phyloP scores from a whole-genome alignment of 2,329 filamentous ascomycete genomes.

The Neocucurbitaria cava region DNA sequence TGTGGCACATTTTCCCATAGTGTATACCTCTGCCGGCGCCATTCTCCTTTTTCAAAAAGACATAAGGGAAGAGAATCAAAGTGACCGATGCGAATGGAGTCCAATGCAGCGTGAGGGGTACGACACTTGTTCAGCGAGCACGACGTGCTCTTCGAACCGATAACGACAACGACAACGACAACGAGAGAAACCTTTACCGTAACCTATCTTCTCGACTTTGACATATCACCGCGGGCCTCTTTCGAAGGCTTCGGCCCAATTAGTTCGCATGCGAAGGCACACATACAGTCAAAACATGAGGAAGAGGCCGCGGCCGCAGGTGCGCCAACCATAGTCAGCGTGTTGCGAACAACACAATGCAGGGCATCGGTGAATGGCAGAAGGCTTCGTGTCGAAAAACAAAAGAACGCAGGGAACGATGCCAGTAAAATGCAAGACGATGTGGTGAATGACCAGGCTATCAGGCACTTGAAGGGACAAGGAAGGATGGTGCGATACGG shows the following conservation, averaged over 20 bases:
- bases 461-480: slow-evolving; percentile 4
- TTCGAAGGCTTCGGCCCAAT: background rate
- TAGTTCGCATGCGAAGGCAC: background rate
- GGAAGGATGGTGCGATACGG: background rate
- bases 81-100: slow-evolving; percentile 25
- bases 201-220: background rate
- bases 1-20: slow-evolving; percentile 18
- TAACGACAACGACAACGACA: background rate
- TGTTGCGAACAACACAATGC: background rate
- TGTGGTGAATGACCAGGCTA: slow-evolving; percentile 5
- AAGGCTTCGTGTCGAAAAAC: background rate
- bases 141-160: background rate
- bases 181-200: background rate
- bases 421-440: slow-evolving; percentile 6
- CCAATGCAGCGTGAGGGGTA: slow-evolving; percentile 27
- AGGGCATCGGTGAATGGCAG: background rate
- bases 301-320: background rate
- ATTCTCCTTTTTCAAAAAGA: slow-evolving; percentile 5
- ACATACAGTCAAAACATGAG: background rate
- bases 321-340: background rate
- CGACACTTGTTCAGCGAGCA: slow-evolving; percentile 21
- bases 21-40: slow-evolving; percentile 11
- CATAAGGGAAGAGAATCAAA: slow-evolving; percentile 11
- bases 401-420: background rate
- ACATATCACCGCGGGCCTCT: background rate